A percentile compares a stretch with the other conserved stretches of the same genome.
Conservation (phyloP, 2,329 filamentous ascomycete species). For the Monosporascus sp. region DNA sequence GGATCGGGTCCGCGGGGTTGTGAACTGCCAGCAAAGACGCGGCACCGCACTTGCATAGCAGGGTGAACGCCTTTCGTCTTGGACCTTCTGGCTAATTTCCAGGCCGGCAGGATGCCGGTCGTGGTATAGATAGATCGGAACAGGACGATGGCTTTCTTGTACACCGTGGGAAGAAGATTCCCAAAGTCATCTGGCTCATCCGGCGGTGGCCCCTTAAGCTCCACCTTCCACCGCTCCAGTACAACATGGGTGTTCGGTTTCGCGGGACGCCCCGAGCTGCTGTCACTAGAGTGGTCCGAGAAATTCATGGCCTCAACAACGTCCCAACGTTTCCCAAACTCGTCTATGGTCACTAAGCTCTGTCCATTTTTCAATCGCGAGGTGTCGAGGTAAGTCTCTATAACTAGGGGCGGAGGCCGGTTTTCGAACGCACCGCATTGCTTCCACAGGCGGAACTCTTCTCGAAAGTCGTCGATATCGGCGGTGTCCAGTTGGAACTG, state of each 20-base stretch:
- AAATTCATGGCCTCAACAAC: constrained; percentile 76
- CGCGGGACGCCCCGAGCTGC: constrained; percentile 34
- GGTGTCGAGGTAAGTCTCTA: constrained; percentile 85
- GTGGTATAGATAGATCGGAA: constrained; percentile 85
- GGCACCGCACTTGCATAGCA: constrained; percentile 71
- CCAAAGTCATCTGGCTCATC: constrained; percentile 53
- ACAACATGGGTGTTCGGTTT: constrained; percentile 67
- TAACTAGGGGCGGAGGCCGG: constrained; percentile 75
- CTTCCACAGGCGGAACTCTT: constrained; percentile 80
- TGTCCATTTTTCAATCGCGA: constrained; percentile 77
- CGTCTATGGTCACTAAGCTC: constrained; percentile 81
- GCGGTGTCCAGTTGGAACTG: constrained; percentile 95
- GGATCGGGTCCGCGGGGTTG: constrained; percentile 58
- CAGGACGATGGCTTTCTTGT: constrained; percentile 95
- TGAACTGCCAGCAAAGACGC: constrained; percentile 62
- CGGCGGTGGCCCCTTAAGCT: constrained; percentile 61
- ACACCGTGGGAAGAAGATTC: constrained; percentile 72
- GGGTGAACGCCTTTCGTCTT: constrained; percentile 66
- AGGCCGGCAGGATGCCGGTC: constrained; percentile 76
- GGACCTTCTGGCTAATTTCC: constrained; percentile 73
- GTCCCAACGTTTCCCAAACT: constrained; percentile 88
- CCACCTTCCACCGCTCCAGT: constrained; percentile 85
- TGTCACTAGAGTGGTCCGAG: constrained; percentile 49
- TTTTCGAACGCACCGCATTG: constrained; percentile 71
- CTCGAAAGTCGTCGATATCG: constrained; percentile 81